Evolutionary conservation across 2,329 filamentous ascomycete genomes (phyloP).

Genomic region (Colletotrichum sp.): DNA sequence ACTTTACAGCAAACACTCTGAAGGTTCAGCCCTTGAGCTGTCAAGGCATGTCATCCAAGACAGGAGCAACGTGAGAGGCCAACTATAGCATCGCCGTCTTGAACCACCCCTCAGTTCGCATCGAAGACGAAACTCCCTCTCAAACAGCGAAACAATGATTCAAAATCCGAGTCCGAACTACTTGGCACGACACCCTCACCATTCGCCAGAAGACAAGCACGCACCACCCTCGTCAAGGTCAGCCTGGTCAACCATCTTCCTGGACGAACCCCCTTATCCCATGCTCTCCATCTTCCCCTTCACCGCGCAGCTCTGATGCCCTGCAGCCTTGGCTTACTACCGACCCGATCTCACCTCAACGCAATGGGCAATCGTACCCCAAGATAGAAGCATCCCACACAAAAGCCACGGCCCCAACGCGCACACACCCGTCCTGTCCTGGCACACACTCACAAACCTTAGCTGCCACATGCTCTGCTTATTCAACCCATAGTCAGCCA

Average conservation of each 20-base stretch:
- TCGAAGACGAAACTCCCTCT: background rate
- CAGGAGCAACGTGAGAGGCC: background rate
- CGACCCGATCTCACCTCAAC: background rate
- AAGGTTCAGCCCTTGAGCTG: background rate
- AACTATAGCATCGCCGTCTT: background rate
- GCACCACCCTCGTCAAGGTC: background rate
- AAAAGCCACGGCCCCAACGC: background rate
- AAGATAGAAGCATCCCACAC: conserved; percentile 2
- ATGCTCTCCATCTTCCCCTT: background rate
- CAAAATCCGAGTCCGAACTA: conserved; percentile 7
- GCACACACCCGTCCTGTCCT: background rate
- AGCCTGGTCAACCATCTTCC: background rate
- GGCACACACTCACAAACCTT: background rate
- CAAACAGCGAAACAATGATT: background rate
- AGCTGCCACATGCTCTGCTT: conserved; percentile 19
- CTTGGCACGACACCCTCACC: conserved; percentile 3
- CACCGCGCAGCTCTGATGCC: background rate
- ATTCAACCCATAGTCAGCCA: conserved; percentile 17
- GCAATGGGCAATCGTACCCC: background rate
- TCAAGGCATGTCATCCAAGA: background rate
- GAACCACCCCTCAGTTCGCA: background rate
- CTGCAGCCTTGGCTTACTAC: background rate
- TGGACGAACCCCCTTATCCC: background rate
- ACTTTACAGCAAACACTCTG: background rate
- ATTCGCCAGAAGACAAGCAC: background rate